Percentiles rank a stretch among this genome's conserved stretches.
These are phyloP conservation scores for Clonostachys rosea DNA, from an alignment of 2,329 filamentous ascomycete genomes.

Conservation along the genomic window DNA sequence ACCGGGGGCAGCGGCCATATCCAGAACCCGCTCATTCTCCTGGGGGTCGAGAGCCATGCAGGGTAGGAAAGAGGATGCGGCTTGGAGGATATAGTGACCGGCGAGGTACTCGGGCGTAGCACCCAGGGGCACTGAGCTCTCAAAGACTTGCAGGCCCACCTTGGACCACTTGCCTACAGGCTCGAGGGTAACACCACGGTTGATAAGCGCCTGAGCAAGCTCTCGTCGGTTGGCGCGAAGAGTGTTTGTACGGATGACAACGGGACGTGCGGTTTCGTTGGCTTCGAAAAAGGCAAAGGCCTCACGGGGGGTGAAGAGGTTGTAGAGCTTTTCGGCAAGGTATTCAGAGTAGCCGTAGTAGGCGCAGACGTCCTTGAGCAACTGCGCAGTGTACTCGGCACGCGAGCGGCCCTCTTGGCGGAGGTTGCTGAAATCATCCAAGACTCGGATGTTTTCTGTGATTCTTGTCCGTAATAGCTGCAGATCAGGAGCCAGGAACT, in stretches of 20 bases:
- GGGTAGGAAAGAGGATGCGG: conserved; percentile 91
- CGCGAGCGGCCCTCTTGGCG: conserved; percentile 76
- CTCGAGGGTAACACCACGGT: conserved; percentile 91
- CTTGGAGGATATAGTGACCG: conserved; percentile 96
- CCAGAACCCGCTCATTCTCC: conserved; percentile 84
- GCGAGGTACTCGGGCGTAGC: conserved; percentile 97
- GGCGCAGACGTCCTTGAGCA: conserved; percentile 87
- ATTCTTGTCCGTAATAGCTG: conserved; percentile 85
- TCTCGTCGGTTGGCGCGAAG: conserved; percentile 73
- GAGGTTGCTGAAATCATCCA: conserved; percentile 83
- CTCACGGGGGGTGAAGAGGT: conserved; percentile 86
- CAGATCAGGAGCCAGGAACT: conserved; percentile 78
- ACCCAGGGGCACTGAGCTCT: conserved; percentile 78
- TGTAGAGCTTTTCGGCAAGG: conserved; percentile 93
- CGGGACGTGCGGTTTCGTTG: conserved; percentile 89
- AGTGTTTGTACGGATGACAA: conserved; percentile 96
- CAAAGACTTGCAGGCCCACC: conserved; percentile 94
- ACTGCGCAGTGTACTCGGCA: conserved; percentile 80
- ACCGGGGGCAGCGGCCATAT: conserved; percentile 92
- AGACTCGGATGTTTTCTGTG: conserved; percentile 85
- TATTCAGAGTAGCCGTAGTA: conserved; percentile 97
- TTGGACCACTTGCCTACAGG: conserved; percentile 99
- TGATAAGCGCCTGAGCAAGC: conserved; percentile 89
- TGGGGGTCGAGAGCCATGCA: conserved; percentile 97
- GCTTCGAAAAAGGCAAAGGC: conserved; percentile 98